Conservation (phyloP, 257 asterid genomes). For the Solanum raphanifolium region DNA sequence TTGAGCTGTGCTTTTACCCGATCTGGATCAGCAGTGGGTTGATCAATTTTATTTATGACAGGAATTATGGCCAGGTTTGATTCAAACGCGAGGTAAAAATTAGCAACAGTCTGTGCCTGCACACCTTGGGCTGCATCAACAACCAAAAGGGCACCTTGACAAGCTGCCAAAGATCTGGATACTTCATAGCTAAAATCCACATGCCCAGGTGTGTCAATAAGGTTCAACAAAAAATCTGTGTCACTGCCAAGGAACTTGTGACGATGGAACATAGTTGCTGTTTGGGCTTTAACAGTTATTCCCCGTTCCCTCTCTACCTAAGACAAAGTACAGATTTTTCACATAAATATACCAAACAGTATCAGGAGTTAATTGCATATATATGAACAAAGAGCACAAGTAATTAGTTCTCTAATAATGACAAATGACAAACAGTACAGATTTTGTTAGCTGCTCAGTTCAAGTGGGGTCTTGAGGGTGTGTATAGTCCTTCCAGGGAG, state of each 20-base stretch:
- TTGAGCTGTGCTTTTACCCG: conserved; percentile 87
- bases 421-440: not conserved
- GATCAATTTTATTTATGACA: conserved; percentile 91
- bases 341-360: not conserved
- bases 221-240: conserved; percentile 57
- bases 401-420: not conserved
- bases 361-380: not conserved
- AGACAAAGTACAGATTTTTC: conserved; percentile 8
- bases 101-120: conserved; percentile 97
- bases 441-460: not conserved
- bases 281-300: conserved; percentile 96
- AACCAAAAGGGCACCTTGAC: conserved; percentile 94
- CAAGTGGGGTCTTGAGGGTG: not conserved
- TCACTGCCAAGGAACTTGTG: conserved; percentile 54
- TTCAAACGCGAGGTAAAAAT: conserved; percentile 92
- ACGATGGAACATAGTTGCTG: conserved; percentile 92
- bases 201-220: conserved; percentile 96
- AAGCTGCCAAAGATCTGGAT: conserved; percentile 94
- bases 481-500: not conserved
- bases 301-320: conserved; percentile 99
- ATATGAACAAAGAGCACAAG: not conserved
- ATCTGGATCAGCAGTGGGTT: conserved; percentile 97
- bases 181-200: conserved; percentile 97
- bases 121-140: conserved; percentile 99
- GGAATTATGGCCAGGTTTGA: conserved; percentile 75